phyloP scores from a whole-genome alignment of 2,329 filamentous ascomycete genomes.

The Pseudopyricularia javanii region DNA sequence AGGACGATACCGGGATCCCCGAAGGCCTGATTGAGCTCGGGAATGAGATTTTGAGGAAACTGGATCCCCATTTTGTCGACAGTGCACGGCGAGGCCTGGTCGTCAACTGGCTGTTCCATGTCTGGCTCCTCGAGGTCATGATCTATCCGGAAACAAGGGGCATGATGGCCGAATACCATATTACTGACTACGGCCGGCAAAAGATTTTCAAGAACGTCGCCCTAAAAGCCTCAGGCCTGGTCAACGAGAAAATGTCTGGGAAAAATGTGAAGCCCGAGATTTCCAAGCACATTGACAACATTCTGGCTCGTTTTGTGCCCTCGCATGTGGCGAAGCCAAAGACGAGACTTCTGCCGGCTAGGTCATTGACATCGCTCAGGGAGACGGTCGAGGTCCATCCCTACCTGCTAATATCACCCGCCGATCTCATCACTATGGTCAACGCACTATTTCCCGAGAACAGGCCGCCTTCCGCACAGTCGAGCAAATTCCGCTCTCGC shows the following conservation, averaged over 20 bases:
- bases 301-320: slow-evolving; percentile 51
- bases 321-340: slow-evolving; percentile 33
- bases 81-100: slow-evolving; percentile 74
- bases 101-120: slow-evolving; percentile 83
- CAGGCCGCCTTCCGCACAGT: slow-evolving; percentile 50
- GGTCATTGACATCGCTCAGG: slow-evolving; percentile 58
- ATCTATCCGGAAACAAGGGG: slow-evolving; percentile 76
- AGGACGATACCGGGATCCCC: slow-evolving; percentile 74
- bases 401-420: slow-evolving; percentile 67
- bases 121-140: slow-evolving; percentile 72
- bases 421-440: slow-evolving; percentile 68
- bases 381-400: slow-evolving; percentile 71
- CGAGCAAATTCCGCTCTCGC: slow-evolving; percentile 50
- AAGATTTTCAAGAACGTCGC: slow-evolving; percentile 71
- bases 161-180: slow-evolving; percentile 79
- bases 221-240: slow-evolving; percentile 65
- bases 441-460: slow-evolving; percentile 74
- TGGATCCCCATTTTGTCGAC: slow-evolving; percentile 60
- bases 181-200: slow-evolving; percentile 80
- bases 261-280: slow-evolving; percentile 39
- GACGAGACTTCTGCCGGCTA: slow-evolving; percentile 54
- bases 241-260: slow-evolving; percentile 65
- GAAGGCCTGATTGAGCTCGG: slow-evolving; percentile 75
- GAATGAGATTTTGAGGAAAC: slow-evolving; percentile 67
- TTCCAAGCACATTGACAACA: slow-evolving; percentile 58